Conservation (phyloP, 2,329 filamentous ascomycete genomes). For the Colletotrichum paranaense region DNA sequence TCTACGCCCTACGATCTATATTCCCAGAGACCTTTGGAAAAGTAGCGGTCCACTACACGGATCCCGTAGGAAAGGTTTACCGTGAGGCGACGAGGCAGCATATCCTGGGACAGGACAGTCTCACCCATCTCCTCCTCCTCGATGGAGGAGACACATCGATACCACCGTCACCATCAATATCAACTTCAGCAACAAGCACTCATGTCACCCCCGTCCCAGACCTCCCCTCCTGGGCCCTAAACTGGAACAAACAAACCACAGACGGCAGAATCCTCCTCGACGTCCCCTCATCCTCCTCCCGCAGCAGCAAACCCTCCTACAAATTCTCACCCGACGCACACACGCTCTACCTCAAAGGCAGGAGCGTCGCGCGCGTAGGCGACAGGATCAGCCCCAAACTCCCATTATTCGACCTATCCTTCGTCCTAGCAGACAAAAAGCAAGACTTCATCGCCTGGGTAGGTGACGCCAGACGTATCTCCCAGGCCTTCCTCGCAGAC, state of each 20-base stretch:
- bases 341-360: neutral
- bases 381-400: neutral
- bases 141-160: too few species aligned
- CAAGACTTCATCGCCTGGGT: neutral
- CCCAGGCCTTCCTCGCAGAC: neutral
- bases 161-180: neutral
- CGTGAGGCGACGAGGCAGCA: neutral
- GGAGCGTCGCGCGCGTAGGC: neutral
- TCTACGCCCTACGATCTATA: neutral
- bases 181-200: too few species aligned
- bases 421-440: neutral
- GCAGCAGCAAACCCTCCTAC: neutral
- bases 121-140: neutral
- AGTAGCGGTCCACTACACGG: neutral
- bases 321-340: neutral
- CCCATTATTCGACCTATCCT: neutral
- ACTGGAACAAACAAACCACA: neutral
- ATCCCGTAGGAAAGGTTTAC: neutral
- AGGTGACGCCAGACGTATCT: neutral
- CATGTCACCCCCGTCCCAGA: neutral
- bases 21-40: neutral
- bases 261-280: neutral
- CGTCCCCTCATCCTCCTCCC: neutral
- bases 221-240: neutral
- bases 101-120: neutral